Percentiles rank a stretch among this genome's conserved stretches.
Conservation (phyloP, 495 filamentous ascomycete genomes). For the Aspergillus asperescens region DNA sequence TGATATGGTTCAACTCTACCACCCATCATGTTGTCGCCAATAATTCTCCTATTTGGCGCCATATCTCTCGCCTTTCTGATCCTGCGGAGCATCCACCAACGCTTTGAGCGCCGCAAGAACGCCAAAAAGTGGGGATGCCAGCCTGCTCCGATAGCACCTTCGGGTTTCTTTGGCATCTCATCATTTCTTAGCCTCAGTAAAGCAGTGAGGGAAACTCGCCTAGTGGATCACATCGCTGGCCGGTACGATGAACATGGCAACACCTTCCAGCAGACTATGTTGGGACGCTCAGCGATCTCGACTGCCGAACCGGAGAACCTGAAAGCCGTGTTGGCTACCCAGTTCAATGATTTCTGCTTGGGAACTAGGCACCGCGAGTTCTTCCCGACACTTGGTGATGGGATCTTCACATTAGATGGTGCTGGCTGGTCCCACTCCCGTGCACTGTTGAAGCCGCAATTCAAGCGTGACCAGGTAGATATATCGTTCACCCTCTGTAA, state of each 20-base stretch:
- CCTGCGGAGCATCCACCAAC: conserved; percentile 23
- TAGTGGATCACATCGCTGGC: conserved; percentile 32
- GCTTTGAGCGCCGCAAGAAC: conserved; percentile 26
- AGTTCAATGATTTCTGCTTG: conserved; percentile 65
- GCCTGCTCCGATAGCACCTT: conserved; percentile 16
- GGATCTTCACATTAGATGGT: conserved; percentile 71
- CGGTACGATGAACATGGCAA: conserved; percentile 31
- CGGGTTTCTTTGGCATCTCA: conserved; percentile 30
- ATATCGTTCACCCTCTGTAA: neutral
- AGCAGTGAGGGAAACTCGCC: conserved; percentile 29
- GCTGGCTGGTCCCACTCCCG: conserved; percentile 57
- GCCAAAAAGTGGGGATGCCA: conserved; percentile 37
- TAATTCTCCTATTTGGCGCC: conserved; percentile 17
- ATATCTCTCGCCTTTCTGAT: conserved; percentile 21
- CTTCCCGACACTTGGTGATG: conserved; percentile 48
- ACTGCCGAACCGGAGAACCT: conserved; percentile 81
- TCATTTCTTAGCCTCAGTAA: conserved; percentile 25
- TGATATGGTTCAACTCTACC: neutral
- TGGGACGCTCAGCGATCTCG: conserved; percentile 31
- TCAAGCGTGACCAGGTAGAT: conserved; percentile 45
- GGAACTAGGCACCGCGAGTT: conserved; percentile 43
- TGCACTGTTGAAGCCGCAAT: conserved; percentile 49
- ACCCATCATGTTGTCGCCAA: conserved; percentile 23
- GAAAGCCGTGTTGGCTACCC: conserved; percentile 74
- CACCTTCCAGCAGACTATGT: conserved; percentile 31